Evolutionary conservation across 2,329 filamentous ascomycete species (phyloP).

Genomic region (Aspergillus neoniger): DNA sequence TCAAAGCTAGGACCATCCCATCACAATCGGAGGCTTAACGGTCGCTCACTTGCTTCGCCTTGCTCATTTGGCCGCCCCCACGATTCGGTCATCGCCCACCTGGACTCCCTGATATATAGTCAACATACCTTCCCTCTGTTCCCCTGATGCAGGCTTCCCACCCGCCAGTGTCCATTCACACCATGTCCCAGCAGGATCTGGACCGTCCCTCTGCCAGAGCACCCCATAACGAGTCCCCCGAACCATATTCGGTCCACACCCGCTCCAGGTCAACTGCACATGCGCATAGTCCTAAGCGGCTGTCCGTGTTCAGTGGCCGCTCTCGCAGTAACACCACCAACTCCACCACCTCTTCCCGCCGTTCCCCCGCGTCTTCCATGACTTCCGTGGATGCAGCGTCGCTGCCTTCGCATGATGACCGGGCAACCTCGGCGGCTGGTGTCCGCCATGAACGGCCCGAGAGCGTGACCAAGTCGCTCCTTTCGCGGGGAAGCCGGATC

Average conservation of each 20-base stretch:
- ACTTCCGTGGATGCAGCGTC: slow-evolving; percentile 37
- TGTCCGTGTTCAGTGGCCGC: slow-evolving; percentile 44
- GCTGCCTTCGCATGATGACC: slow-evolving; percentile 36
- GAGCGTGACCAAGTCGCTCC: slow-evolving; percentile 42
- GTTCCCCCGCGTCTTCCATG: slow-evolving; percentile 50
- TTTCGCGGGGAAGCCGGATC: slow-evolving; percentile 50
- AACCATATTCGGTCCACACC: slow-evolving; percentile 34
- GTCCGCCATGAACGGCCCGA: slow-evolving; percentile 37
- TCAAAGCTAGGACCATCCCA: slow-evolving; percentile 14
- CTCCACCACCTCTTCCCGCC: slow-evolving; percentile 49
- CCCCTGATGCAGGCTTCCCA: slow-evolving; percentile 17
- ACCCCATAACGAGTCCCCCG: slow-evolving; percentile 34
- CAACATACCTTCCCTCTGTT: background rate
- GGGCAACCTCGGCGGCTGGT: slow-evolving; percentile 29
- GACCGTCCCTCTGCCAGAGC: slow-evolving; percentile 36
- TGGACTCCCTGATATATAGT: slow-evolving; percentile 3
- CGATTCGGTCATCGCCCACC: background rate
- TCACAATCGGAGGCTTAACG: slow-evolving; percentile 20
- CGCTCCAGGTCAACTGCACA: slow-evolving; percentile 41
- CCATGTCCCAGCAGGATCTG: slow-evolving; percentile 22
- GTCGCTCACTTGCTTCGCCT: slow-evolving; percentile 11
- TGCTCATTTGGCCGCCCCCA: background rate
- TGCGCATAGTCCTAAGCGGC: slow-evolving; percentile 40
- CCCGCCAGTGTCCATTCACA: slow-evolving; percentile 15
- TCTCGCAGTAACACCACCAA: slow-evolving; percentile 52